Evolutionary conservation across 495 filamentous ascomycete genomes (phyloP).

Genomic region (Neurospora africana): DNA sequence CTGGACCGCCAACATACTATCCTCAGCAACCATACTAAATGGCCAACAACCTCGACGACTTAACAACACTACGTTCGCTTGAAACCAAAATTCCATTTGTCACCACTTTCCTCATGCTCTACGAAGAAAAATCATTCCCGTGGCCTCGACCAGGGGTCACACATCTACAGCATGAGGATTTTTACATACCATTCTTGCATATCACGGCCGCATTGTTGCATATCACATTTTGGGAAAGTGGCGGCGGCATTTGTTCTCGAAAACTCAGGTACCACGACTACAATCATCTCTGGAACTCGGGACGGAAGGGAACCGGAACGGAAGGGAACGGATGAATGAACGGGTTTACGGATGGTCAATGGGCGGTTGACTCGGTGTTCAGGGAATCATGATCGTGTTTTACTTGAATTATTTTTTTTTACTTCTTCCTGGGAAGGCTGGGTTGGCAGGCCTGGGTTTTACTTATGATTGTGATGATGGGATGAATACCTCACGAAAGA

Average conservation of each 20-base stretch:
- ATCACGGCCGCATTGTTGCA: not conserved
- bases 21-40: conserved; percentile 7
- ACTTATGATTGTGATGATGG: not conserved
- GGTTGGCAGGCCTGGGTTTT: conserved; percentile 1
- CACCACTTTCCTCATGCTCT: not conserved
- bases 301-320: conserved; percentile 1
- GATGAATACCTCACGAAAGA: not conserved
- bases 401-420: not conserved
- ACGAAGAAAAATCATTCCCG: not conserved
- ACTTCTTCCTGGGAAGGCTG: not conserved
- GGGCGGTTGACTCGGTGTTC: not conserved
- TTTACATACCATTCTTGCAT: not conserved
- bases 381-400: not conserved
- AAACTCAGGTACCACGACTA: not conserved
- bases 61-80: not conserved
- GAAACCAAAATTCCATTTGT: not conserved
- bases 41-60: not conserved
- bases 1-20: conserved; percentile 19
- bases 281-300: not conserved
- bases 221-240: not conserved
- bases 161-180: not conserved
- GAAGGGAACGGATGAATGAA: conserved; percentile 2
- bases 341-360: not conserved
- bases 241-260: not conserved
- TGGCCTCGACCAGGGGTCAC: not conserved